Percentiles rank a stretch among this genome's conserved stretches.
phyloP scores from a whole-genome alignment of 495 filamentous ascomycete genomes.

The Parathielavia appendiculata region DNA sequence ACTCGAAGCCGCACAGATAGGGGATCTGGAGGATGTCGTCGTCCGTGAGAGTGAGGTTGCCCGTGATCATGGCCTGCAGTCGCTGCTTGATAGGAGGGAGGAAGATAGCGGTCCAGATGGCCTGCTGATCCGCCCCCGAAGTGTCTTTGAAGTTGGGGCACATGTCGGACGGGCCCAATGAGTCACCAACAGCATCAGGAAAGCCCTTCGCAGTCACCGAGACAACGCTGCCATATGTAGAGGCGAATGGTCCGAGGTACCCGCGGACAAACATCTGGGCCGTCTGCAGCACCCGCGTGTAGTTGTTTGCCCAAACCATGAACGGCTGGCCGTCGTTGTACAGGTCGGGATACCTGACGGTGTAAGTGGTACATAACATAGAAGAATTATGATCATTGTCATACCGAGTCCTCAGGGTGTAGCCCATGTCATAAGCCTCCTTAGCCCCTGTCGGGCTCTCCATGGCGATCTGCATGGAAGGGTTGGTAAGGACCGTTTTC shows the following conservation, averaged over 20 bases:
- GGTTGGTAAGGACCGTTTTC: constrained; percentile 47
- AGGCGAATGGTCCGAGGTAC: constrained; percentile 47
- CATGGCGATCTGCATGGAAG: constrained; percentile 45
- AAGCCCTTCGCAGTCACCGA: constrained; percentile 43
- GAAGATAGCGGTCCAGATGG: constrained; percentile 43
- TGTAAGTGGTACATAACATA: neutral
- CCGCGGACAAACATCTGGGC: constrained; percentile 51
- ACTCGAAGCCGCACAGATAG: constrained; percentile 58
- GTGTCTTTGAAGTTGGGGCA: constrained; percentile 48
- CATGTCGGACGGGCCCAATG: constrained; percentile 51
- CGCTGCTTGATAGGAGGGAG: constrained; percentile 47
- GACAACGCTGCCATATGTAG: constrained; percentile 44
- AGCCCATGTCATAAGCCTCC: constrained; percentile 44
- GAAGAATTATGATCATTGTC: neutral
- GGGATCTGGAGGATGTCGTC: constrained; percentile 51
- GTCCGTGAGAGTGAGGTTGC: constrained; percentile 47
- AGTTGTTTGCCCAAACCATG: constrained; percentile 55
- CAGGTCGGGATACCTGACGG: constrained; percentile 44
- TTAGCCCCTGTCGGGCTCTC: constrained; percentile 52
- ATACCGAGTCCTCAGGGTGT: constrained; percentile 30
- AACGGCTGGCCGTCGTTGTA: constrained; percentile 52
- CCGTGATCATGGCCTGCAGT: constrained; percentile 44
- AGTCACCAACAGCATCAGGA: constrained; percentile 46
- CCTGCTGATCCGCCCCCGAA: constrained; percentile 38
- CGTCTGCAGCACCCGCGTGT: constrained; percentile 49